These are phyloP conservation scores for Plasmopara muralis DNA, from an alignment of 352 stramenopile genomes.

Conservation along the genomic window DNA sequence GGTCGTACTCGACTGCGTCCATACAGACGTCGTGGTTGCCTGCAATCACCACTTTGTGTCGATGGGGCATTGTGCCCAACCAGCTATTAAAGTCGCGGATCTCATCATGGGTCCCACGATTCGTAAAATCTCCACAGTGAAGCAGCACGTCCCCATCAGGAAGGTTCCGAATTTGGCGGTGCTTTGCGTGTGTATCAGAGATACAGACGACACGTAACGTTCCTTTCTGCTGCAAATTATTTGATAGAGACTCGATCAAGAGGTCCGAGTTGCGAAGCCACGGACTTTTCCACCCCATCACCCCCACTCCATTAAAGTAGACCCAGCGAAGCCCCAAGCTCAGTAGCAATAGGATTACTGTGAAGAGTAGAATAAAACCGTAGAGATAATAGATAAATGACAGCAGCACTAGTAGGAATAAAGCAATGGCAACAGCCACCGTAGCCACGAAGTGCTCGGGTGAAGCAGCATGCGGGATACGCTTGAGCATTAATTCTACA, in stretches of 20 bases:
- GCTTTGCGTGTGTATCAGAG: slow-evolving; percentile 75
- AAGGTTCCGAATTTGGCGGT: slow-evolving; percentile 51
- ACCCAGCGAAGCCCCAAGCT: slow-evolving; percentile 39
- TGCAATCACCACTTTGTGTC: slow-evolving; percentile 72
- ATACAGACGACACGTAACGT: slow-evolving; percentile 73
- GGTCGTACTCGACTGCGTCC: slow-evolving; percentile 60
- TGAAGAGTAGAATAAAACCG: slow-evolving; percentile 12
- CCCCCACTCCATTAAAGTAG: slow-evolving; percentile 57
- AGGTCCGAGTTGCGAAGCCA: slow-evolving; percentile 39
- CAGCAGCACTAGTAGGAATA: slow-evolving; percentile 10
- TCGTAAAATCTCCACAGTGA: slow-evolving; percentile 88
- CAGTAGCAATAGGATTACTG: slow-evolving; percentile 17
- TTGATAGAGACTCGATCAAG: slow-evolving; percentile 25
- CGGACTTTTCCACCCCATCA: slow-evolving; percentile 37
- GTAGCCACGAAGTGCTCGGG: slow-evolving; percentile 24
- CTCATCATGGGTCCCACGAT: slow-evolving; percentile 59
- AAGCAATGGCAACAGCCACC: slow-evolving; percentile 2
- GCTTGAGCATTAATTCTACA: slow-evolving; percentile 19
- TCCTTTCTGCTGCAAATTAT: slow-evolving; percentile 37
- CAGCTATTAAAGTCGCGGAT: slow-evolving; percentile 74
- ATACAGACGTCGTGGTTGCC: slow-evolving; percentile 81
- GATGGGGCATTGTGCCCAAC: slow-evolving; percentile 65
- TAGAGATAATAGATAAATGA: slow-evolving; percentile 20
- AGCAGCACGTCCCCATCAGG: slow-evolving; percentile 80
- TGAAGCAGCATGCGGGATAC: slow-evolving; percentile 39